Evolutionary conservation across 192 early-diverging fungal genomes (phyloP), one percentile per base, ranked within the genome.

Genomic region (Neocallimastix lanati): DNA sequence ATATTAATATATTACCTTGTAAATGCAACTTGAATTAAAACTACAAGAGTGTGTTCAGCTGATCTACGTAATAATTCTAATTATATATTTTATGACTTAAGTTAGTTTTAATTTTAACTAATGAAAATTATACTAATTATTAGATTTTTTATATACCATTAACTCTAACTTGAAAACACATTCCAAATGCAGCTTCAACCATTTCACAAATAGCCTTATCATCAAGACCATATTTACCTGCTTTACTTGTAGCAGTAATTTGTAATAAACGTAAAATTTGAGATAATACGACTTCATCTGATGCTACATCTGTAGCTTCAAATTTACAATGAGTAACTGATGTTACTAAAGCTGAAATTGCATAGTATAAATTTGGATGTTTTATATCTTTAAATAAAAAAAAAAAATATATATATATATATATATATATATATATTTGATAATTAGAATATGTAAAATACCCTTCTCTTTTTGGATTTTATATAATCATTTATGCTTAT

Each of bases 161-260:
- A 27, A 97, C 82, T 76, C 96, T 85, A 81, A 93, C 91, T 86
- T 97, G 96, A 83, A 97, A 98, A 83, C 94, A 94, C 94, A 99
- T 96, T 82, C 94, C 95, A 78, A 99, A 91, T 21, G 93, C 95
- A 28, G 95, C 95, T 87, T 99, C 97, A 84, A 98, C 94, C 89
- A 98, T 97, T 81, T 95, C 95, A 83, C 97, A 99, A 18, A 98
- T 90, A 18, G 92, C 92, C 82, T 95, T 95, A 83, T 99, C 96
- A 77, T 93, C 92, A 30, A 99, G 83, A 78, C 76, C 93, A 89
- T 81, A 92, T 90, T 79, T 89, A 82, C 82, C 93, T 7, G 82
- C 83, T 27, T 95, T 78, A 21, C 84, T 85, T 16, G 87, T 89
- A 50, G 95, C 85, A 12, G 94, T 88, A 76, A 91, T 88, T 76